phyloP scores from a whole-genome alignment of 441 rosid genomes.

The Isatis lusitanica region DNA sequence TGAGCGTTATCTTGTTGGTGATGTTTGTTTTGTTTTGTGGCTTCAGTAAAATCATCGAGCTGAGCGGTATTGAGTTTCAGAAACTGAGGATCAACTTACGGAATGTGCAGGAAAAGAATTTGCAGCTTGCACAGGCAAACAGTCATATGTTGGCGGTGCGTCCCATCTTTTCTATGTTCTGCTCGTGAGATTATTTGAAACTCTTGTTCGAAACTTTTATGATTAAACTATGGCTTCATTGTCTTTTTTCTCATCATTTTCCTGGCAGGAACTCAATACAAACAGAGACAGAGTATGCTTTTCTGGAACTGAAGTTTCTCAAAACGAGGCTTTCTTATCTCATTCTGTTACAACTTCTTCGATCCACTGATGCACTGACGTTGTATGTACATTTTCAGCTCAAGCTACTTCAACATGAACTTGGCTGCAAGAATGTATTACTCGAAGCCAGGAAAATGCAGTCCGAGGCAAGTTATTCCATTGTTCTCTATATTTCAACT shows the following conservation, averaged over 20 bases:
- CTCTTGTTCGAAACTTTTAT: background rate
- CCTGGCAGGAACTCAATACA: constrained; percentile 57
- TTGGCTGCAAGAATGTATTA: constrained; percentile 52
- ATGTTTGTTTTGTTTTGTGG: constrained; percentile 24
- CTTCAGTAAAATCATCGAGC: constrained; percentile 60
- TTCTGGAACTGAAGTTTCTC: constrained; percentile 16
- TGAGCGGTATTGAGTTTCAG: constrained; percentile 57
- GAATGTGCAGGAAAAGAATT: constrained; percentile 65
- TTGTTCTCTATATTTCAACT: background rate
- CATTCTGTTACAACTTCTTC: constrained; percentile 5
- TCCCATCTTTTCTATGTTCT: constrained; percentile 27
- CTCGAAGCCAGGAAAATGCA: constrained; percentile 44
- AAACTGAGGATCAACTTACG: constrained; percentile 56
- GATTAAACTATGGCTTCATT: background rate
- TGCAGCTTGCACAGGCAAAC: constrained; percentile 63
- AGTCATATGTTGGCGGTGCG: constrained; percentile 67
- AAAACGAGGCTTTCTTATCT: background rate
- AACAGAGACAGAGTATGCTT: constrained; percentile 52
- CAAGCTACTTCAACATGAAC: constrained; percentile 54
- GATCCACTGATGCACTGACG: constrained; percentile 17
- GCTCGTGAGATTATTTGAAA: background rate
- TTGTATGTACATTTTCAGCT: constrained; percentile 37
- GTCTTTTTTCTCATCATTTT: constrained; percentile 17
- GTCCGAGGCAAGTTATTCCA: constrained; percentile 40
- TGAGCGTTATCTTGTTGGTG: constrained; percentile 13